phyloP scores from a whole-genome alignment of 2,329 filamentous ascomycete species.

The Calonectria hongkongensis region DNA sequence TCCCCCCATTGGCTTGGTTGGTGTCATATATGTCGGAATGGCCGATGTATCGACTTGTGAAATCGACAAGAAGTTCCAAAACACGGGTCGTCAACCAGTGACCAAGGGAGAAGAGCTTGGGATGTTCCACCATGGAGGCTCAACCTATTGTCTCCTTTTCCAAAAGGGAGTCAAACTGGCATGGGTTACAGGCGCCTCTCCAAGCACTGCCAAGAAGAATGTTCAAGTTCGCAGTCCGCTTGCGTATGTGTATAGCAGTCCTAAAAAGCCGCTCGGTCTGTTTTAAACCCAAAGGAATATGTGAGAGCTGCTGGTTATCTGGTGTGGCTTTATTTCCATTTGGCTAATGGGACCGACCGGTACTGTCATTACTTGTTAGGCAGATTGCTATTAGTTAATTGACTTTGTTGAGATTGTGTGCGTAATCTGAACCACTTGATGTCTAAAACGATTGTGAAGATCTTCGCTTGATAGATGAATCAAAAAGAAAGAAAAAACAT shows the following conservation, averaged over 20 bases:
- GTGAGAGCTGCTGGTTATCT: neutral
- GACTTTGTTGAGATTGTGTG: neutral
- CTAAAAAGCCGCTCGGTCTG: neutral
- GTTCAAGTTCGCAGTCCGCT: constrained; percentile 45
- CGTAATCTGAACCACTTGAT: neutral
- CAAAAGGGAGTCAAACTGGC: constrained; percentile 67
- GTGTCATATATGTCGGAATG: constrained; percentile 82
- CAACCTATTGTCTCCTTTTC: constrained; percentile 79
- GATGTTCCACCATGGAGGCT: constrained; percentile 85
- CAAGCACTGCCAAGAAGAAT: constrained; percentile 40
- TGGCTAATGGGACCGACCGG: neutral
- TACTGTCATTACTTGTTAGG: neutral
- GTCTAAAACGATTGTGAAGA: no score
- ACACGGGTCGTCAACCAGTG: constrained; percentile 17
- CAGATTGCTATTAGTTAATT: neutral
- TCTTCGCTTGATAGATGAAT: no score
- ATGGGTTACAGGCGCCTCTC: constrained; percentile 43
- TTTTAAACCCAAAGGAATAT: neutral
- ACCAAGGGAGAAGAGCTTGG: constrained; percentile 80
- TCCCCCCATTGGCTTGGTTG: constrained; percentile 79
- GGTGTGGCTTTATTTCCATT: neutral
- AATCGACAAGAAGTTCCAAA: constrained; percentile 60
- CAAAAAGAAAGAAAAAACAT: neutral
- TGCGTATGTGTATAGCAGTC: constrained; percentile 40
- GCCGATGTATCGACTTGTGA: constrained; percentile 81